Evolutionary conservation across 805 yeast species (phyloP), one percentile per base, ranked within the genome.

Genomic region (Ogataea siamensis): DNA sequence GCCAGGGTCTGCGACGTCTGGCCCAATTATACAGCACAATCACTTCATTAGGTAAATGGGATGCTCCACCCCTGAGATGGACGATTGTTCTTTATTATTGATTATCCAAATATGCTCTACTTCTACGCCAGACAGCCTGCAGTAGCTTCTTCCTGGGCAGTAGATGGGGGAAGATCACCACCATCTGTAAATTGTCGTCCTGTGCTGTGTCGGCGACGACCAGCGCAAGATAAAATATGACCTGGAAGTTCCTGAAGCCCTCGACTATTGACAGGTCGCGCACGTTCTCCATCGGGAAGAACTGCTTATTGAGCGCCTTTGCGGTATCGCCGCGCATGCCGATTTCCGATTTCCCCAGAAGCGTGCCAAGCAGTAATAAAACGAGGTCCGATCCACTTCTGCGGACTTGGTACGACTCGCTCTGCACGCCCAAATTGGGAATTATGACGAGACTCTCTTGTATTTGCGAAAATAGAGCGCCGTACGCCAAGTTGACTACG

Each of bases 191-290:
- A 5, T 45, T 48, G 11, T 50, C 54, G n/a, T 33, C 13, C 11
- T 31, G 10, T 5, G 12, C 23, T 47, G 51, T 24, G 10, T 64
- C 67, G 36, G 69, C 69, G 12, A 79, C 71, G 23, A 83, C 62
- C 4, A 83, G 64, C 28, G 81, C 76, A 55, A 85, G 61, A 52
- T 83, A 80, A 55, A 71, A 80, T 2, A 80, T 65, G 7, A 83
- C 87, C 45, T 79, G 80, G 45, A 78, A 73, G 5, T 82, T 82
- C 38, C 68, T 68, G 54, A 86, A 84, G 0, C 85, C 89, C 57
- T 86, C 95, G 54, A 83, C 83, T 17, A 86, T 78, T 0, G 83
- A 74, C 8, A 85, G 57, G 55, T 84, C 91, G 4, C 74, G 70
- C 35, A 85, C 69, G 30, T 66, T 66, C 31, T 71, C 73, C 25